Conservation (phyloP, 2,329 filamentous ascomycete genomes). For the Fusarium compactum region DNA sequence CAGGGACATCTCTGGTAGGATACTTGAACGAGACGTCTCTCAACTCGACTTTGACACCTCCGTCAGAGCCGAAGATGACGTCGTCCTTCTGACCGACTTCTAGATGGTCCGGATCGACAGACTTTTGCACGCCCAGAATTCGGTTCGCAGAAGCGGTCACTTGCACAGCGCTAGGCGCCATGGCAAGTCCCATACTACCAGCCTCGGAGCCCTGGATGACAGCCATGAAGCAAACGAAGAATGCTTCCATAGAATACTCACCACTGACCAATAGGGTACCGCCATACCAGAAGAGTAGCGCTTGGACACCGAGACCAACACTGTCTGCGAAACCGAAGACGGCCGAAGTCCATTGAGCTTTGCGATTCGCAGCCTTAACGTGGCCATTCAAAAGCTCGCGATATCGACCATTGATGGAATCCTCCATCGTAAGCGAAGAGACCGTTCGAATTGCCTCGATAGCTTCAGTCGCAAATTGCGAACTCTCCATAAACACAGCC, state of each 20-base stretch:
- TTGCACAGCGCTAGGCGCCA: conserved; percentile 40
- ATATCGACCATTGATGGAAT: conserved; percentile 60
- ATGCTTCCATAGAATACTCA: conserved; percentile 56
- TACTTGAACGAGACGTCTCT: conserved; percentile 70
- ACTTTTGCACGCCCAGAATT: conserved; percentile 48
- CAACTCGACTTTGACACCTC: conserved; percentile 68
- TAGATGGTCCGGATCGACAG: conserved; percentile 1
- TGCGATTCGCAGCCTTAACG: conserved; percentile 48
- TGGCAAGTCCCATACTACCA: conserved; percentile 23
- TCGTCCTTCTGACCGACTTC: rapidly evolving
- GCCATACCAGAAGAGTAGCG: conserved; percentile 67
- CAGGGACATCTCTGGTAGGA: conserved; percentile 66
- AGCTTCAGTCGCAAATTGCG: conserved; percentile 72
- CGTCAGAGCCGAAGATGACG: conserved; percentile 55
- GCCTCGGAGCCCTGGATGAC: conserved; percentile 65
- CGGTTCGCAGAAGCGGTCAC: conserved; percentile 38
- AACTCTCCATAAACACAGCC: conserved; percentile 69
- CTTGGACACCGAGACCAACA: conserved; percentile 56
- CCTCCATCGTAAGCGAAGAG: conserved; percentile 69
- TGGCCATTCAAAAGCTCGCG: conserved; percentile 52
- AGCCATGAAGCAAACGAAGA: conserved; percentile 67
- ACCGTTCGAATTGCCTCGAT: conserved; percentile 74
- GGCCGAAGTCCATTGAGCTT: conserved; percentile 50
- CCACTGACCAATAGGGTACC: conserved; percentile 41
- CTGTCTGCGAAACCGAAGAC: conserved; percentile 55